Evolutionary conservation across 1,284 basidiomycete species (phyloP).

Genomic region (Chalciporus sp.): DNA sequence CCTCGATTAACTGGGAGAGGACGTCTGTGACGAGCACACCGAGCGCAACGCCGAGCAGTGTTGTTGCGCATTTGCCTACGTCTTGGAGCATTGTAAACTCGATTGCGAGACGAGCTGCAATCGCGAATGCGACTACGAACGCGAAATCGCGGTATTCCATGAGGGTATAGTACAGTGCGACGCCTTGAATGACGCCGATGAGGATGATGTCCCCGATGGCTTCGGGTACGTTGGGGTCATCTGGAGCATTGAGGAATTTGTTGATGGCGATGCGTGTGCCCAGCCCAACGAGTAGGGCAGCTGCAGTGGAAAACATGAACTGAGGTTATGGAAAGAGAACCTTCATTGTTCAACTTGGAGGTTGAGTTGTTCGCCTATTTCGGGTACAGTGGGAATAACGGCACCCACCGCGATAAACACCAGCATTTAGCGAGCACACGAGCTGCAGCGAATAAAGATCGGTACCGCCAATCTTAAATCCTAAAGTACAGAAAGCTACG

Average conservation of each 20-base stretch:
- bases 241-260: slow-evolving; percentile 47
- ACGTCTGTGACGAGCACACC: slow-evolving; percentile 69
- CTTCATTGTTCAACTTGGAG: slow-evolving; percentile 6
- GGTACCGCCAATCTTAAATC: slow-evolving; percentile 26
- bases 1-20: slow-evolving; percentile 61
- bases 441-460: not conserved
- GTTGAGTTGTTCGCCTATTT: slow-evolving; percentile 30
- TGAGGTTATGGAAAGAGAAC: slow-evolving; percentile 23
- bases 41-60: slow-evolving; percentile 62
- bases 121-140: slow-evolving; percentile 55
- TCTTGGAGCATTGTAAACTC: slow-evolving; percentile 60
- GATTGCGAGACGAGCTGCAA: slow-evolving; percentile 60
- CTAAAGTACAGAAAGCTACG: slow-evolving; percentile 16
- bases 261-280: slow-evolving; percentile 72
- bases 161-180: slow-evolving; percentile 67
- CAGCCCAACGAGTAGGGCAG: slow-evolving; percentile 53
- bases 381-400: slow-evolving; percentile 40
- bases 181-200: slow-evolving; percentile 72
- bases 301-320: slow-evolving; percentile 46
- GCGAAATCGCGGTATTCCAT: slow-evolving; percentile 54
- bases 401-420: slow-evolving; percentile 16
- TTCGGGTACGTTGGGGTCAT: slow-evolving; percentile 34
- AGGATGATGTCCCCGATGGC: slow-evolving; percentile 63
- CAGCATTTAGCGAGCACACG: slow-evolving; percentile 42
- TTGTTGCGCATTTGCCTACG: slow-evolving; percentile 52